Conservation (phyloP, 2,329 filamentous ascomycete genomes). For the Colletotrichum chlorophyti region DNA sequence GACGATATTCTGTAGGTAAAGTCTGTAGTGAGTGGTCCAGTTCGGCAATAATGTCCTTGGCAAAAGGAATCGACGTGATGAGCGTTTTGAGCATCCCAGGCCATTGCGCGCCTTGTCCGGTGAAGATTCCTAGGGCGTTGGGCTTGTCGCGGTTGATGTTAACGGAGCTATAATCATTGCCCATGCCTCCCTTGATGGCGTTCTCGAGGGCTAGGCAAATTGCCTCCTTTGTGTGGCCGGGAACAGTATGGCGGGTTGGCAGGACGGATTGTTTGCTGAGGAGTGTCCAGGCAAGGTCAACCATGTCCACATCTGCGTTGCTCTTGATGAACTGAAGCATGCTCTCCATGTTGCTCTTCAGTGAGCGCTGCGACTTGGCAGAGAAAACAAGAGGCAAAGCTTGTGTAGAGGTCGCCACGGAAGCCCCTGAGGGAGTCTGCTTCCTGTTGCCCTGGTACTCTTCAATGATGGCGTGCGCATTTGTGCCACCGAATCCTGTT, state of each 20-base stretch:
- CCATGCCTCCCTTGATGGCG: neutral
- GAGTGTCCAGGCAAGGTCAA: conserved; percentile 1
- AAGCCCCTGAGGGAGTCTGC: neutral
- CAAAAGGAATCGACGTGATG: conserved; percentile 10
- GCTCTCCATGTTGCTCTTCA: neutral
- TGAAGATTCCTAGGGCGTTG: conserved; percentile 35
- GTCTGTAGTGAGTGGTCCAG: conserved; percentile 32
- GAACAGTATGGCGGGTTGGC: neutral
- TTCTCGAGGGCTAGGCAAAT: neutral
- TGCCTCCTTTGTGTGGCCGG: neutral
- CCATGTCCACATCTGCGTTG: neutral
- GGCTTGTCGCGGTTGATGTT: neutral
- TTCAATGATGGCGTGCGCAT: conserved; percentile 12
- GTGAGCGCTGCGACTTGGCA: neutral
- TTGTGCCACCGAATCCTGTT: conserved; percentile 17
- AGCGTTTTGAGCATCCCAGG: conserved; percentile 31
- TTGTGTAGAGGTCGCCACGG: too few relatives aligned
- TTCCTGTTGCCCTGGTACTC: too few relatives aligned
- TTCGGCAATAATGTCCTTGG: conserved; percentile 27
- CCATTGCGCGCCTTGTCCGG: conserved; percentile 42
- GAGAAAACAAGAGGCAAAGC: conserved; percentile 6
- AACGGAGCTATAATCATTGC: neutral
- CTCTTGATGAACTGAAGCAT: neutral
- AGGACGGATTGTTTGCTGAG: neutral
- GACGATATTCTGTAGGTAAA: conserved; percentile 32